A percentile compares a stretch with the other conserved stretches of the same genome.
These are phyloP conservation scores for Desmodesmus armatus DNA, from an alignment of 139 green algal species.

Conservation along the genomic window DNA sequence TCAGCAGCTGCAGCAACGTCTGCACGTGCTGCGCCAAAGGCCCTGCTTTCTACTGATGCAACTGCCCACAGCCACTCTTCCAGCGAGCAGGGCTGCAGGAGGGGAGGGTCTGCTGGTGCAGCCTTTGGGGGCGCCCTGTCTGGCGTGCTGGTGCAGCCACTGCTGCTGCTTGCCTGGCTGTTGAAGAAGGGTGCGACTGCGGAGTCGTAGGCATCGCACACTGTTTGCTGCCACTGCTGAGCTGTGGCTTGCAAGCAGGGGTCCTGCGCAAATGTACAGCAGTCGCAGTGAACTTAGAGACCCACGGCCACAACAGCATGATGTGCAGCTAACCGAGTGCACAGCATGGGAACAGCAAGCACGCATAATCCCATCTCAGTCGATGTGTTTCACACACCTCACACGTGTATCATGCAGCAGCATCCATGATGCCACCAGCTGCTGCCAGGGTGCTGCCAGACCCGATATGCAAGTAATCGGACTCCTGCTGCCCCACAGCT, in stretches of 20 bases:
- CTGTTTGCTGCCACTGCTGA: slow-evolving; percentile 33
- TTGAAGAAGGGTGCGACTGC: slow-evolving; percentile 13
- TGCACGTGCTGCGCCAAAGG: slow-evolving; percentile 41
- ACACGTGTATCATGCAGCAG: no score
- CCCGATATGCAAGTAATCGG: no score
- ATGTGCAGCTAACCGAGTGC: no score
- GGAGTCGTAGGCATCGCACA: background rate
- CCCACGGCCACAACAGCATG: no score
- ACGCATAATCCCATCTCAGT: no score
- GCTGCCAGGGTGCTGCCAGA: no score
- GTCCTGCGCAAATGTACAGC: no score
- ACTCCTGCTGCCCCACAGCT: no score
- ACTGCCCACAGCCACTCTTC: slow-evolving; percentile 51
- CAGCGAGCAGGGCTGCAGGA: slow-evolving; percentile 13
- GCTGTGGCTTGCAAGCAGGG: background rate
- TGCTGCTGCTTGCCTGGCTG: background rate
- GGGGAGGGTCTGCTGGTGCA: slow-evolving; percentile 13
- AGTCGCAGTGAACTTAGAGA: no score
- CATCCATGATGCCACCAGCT: no score
- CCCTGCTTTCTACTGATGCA: slow-evolving; percentile 54
- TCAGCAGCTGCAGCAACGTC: background rate
- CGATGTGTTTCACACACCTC: no score
- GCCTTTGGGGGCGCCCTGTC: background rate
- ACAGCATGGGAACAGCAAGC: no score
- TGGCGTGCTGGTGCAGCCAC: background rate